A percentile compares a stretch with the other conserved stretches of the same genome.
phyloP scores from a whole-genome alignment of 2,329 filamentous ascomycete genomes.

The Hypoxylon sp. region DNA sequence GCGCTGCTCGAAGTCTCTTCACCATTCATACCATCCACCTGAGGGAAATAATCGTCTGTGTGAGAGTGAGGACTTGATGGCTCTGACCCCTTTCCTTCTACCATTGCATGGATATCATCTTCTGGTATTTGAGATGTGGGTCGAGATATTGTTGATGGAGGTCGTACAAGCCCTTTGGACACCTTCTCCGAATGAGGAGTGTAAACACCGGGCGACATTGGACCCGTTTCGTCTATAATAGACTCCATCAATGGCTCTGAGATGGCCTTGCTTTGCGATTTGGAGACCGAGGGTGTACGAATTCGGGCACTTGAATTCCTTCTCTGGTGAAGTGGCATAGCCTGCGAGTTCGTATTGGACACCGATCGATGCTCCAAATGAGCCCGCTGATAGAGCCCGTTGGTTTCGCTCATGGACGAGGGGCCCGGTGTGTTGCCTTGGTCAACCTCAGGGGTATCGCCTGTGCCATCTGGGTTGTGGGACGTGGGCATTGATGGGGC shows the following conservation, averaged over 20 bases:
- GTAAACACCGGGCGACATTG: slow-evolving; percentile 33
- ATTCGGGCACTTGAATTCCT: slow-evolving; percentile 44
- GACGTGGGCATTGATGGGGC: slow-evolving; percentile 17
- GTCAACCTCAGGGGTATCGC: slow-evolving; percentile 17
- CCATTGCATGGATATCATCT: slow-evolving; percentile 28
- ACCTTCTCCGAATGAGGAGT: slow-evolving; percentile 36
- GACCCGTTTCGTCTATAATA: slow-evolving; percentile 33
- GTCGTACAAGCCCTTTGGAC: slow-evolving; percentile 37
- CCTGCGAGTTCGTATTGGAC: slow-evolving; percentile 18
- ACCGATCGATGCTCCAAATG: slow-evolving; percentile 27
- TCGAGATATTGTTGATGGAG: slow-evolving; percentile 35
- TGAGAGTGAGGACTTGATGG: slow-evolving; percentile 18
- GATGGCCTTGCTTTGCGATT: slow-evolving; percentile 36
- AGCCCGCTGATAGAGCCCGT: slow-evolving; percentile 20
- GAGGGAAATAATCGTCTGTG: slow-evolving; percentile 26
- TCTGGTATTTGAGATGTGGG: slow-evolving; percentile 36
- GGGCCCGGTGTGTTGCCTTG: slow-evolving; percentile 17
- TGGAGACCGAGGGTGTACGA: slow-evolving; percentile 43
- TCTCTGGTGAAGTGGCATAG: slow-evolving; percentile 36
- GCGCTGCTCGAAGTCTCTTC: slow-evolving; percentile 39
- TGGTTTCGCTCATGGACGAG: slow-evolving; percentile 26
- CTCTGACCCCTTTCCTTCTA: slow-evolving; percentile 26
- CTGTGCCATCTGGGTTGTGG: slow-evolving; percentile 7
- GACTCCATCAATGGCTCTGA: slow-evolving; percentile 39
- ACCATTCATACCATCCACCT: slow-evolving; percentile 36